Base-by-base conservation (phyloP, 495 filamentous ascomycete genomes). In the Neurospora pannonica region DNA sequence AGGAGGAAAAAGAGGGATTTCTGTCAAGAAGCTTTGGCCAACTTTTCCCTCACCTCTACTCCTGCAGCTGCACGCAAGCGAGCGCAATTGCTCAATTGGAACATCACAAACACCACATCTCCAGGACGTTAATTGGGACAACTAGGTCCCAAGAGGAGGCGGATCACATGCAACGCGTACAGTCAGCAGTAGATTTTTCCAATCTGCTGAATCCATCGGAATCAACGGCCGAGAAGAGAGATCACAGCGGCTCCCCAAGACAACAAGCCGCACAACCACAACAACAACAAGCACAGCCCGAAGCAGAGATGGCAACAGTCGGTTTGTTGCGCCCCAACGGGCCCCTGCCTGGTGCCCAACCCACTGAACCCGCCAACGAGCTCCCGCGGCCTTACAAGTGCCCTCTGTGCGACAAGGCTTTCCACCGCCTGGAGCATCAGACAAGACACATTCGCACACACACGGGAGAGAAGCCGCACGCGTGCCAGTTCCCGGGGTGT, bases 391-490 rank as follows among this genome's bases (percentile, higher is more conserved):
- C 96, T 0, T 99, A 99, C 88, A 98, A 98, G 84, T 99, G 96
- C 81, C 95, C 96, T 54, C 87, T 99, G 70, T 99, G 96, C 88
- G 97, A 98, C 79, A 97, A 98, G 87, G 96, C 96, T 39, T 99
- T 99, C 86, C 96, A 99, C 88, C 93, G 96, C 75, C 87, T 99
- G 70, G 96, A 99, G 85, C 96, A 99, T 81, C 96, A 99, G 85
- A 99, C 96, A 37, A 89, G 96, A 75, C 96, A 99, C 82, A 98
- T 99, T 79, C 90, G 96, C 76, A 98, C 97, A 9, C 96, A 99
- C 82, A 99, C 96, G 2, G 97, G 96, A 74, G 96, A 99, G 85
- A 99, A 98, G 86, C 96, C 96, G 21, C 96, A 99, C 79, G 94
- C 91, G 48, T 99, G 96, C 88, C 89, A 92, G 78, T 97, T 93